These are phyloP conservation scores for Zalaria obscura DNA, from an alignment of 2,329 filamentous ascomycete genomes.

Conservation along the genomic window DNA sequence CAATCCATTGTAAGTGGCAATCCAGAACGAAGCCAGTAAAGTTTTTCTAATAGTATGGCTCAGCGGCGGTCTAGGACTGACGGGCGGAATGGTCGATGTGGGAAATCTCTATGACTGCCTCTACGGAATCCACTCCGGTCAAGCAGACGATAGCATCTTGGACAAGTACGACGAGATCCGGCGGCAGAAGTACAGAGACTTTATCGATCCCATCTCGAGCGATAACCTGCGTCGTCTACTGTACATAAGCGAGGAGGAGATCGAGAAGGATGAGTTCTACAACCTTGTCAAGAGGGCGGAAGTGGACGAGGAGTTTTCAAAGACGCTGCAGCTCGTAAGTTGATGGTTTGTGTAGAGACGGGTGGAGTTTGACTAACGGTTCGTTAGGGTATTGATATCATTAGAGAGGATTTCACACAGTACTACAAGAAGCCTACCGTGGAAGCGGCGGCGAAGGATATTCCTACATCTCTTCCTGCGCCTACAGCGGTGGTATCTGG, in stretches of 20 bases:
- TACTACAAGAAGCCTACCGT: not conserved
- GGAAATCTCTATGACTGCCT: slow-evolving; percentile 10
- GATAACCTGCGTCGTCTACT: slow-evolving; percentile 8
- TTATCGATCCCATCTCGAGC: slow-evolving; percentile 16
- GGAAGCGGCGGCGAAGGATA: not conserved
- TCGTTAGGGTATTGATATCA: slow-evolving; percentile 1
- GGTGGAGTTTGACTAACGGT: not conserved
- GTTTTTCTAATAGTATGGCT: not conserved
- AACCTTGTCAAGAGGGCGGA: slow-evolving; percentile 5
- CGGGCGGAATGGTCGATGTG: slow-evolving; percentile 10
- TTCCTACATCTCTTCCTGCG: not conserved
- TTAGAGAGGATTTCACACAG: slow-evolving; percentile 4
- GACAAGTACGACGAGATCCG: slow-evolving; percentile 19
- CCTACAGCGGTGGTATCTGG: not conserved
- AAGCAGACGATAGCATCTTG: slow-evolving; percentile 14
- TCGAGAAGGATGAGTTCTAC: slow-evolving; percentile 9
- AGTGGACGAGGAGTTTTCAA: slow-evolving; percentile 7
- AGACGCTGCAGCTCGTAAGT: not conserved
- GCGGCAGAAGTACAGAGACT: slow-evolving; percentile 16
- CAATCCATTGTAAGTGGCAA: slow-evolving; percentile 9
- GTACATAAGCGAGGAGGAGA: slow-evolving; percentile 4
- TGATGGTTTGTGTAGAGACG: not conserved
- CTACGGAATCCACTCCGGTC: slow-evolving; percentile 8
- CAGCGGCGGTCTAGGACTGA: slow-evolving; percentile 10
- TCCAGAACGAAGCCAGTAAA: not conserved